These are phyloP conservation scores for Trichophyton verrucosum DNA, from an alignment of 2,329 filamentous ascomycete genomes.

Conservation along the genomic window DNA sequence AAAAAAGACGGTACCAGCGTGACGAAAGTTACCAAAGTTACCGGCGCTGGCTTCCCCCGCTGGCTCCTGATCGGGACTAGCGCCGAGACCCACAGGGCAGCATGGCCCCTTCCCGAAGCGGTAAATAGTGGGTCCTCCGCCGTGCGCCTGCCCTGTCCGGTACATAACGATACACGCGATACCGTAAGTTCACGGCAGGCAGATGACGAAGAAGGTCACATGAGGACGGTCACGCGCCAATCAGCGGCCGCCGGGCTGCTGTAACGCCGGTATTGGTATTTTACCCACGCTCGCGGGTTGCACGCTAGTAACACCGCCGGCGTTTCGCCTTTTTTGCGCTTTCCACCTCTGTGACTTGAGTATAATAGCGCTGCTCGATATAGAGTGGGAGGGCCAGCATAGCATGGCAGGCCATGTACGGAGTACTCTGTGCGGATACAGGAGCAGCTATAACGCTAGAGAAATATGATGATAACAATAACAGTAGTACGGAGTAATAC, in stretches of 20 bases:
- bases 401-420: background rate
- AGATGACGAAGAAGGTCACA: background rate
- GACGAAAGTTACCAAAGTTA: constrained; percentile 2
- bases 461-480: too few relatives aligned
- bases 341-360: background rate
- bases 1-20: background rate
- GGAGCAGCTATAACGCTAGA: too few relatives aligned
- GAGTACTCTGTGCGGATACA: too few relatives aligned
- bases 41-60: background rate
- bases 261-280: background rate
- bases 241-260: background rate
- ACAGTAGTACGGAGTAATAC: too few relatives aligned
- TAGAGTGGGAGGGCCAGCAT: background rate
- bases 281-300: background rate
- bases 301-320: constrained; percentile 3
- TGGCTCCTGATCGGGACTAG: background rate
- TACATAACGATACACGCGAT: background rate
- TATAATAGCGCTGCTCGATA: background rate
- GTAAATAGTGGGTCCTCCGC: background rate
- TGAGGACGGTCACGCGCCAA: background rate
- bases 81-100: background rate
- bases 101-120: constrained; percentile 2
- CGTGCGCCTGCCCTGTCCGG: background rate
- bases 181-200: background rate
- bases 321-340: background rate